These are phyloP conservation scores for Fraxinus velutina DNA, from an alignment of 305 asterid genomes.

Conservation along the genomic window DNA sequence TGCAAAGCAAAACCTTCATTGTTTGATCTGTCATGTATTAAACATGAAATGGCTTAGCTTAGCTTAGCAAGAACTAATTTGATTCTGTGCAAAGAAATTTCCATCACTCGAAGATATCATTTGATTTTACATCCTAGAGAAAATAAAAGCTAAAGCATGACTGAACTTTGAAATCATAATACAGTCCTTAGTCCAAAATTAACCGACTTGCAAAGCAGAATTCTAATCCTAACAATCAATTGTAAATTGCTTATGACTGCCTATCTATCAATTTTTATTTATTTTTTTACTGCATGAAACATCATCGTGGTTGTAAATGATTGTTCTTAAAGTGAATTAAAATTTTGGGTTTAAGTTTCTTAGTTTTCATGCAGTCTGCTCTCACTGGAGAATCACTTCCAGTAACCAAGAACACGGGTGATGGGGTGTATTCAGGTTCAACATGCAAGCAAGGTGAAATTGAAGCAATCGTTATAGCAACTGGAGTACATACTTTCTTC, in stretches of 20 bases:
- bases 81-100: not conserved
- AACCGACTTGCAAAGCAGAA: not conserved
- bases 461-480: constrained; percentile 55
- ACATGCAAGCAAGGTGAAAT: constrained; percentile 67
- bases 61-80: not conserved
- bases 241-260: not conserved
- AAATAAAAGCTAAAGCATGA: not conserved
- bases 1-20: not conserved
- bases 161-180: not conserved
- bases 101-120: not conserved
- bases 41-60: not conserved
- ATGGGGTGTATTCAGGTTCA: constrained; percentile 53
- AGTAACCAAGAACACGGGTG: constrained; percentile 55
- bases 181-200: not conserved
- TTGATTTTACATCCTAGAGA: not conserved
- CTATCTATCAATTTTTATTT: not conserved
- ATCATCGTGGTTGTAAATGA: not conserved
- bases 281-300: not conserved
- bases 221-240: not conserved
- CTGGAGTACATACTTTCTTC: constrained; percentile 63
- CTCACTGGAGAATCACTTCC: constrained; percentile 67
- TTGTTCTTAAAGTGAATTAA: not conserved
- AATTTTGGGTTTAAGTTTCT: not conserved
- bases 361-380: constrained; percentile 41
- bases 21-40: not conserved